Evolutionary conservation across 306 rosid species (phyloP), one percentile per base, ranked within the genome.

Genomic region (Gastrolobium villosum): DNA sequence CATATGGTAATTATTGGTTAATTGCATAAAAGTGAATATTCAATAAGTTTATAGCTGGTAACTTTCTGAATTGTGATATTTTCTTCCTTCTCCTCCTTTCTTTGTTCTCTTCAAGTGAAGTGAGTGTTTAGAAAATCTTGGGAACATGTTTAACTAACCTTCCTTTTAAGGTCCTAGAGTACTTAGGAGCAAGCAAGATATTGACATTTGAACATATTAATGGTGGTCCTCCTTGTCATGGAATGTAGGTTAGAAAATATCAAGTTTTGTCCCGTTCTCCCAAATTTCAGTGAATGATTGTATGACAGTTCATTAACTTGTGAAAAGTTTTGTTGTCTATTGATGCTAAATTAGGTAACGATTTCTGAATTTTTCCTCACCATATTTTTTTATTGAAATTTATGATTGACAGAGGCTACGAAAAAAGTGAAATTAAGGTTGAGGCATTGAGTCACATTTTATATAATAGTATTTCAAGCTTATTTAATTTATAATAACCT

Each of bases 191-290:
- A 63, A 80, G 87, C 80, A 93, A 91, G 84, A 89, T 96, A 77
- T 89, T 96, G 70, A 90, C 96, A n/a, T 52, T 81, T 10, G 97
- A 93, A 63, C 98, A 91, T 82, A 96, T 96, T 63, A 81, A 84
- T 72, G 86, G 90, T 5, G 97, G 93, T 67, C 96, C 99, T 74
- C 99, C 98, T 52, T 89, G 93, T 74, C 89, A 60, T 20, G 97
- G 97, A 89, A 93, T 96, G 99, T 98, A 96, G 99, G 99, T 96
- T 37, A 81, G 90, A 74, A 59, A 72, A 50, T 78, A 52, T 69
- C 70, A 49, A 74, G 45, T 2, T 60, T 49, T 60, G 5, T 1
- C 53, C 13, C 39, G 39, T 59, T 69, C 40, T 9, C 65, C 62
- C 46, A 10, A 4, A 30, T 13, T 75, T 71, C 43, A 53, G 41